Evolutionary conservation across 1,284 basidiomycete genomes (phyloP).

Genomic region (Xerocomus amazonicus): DNA sequence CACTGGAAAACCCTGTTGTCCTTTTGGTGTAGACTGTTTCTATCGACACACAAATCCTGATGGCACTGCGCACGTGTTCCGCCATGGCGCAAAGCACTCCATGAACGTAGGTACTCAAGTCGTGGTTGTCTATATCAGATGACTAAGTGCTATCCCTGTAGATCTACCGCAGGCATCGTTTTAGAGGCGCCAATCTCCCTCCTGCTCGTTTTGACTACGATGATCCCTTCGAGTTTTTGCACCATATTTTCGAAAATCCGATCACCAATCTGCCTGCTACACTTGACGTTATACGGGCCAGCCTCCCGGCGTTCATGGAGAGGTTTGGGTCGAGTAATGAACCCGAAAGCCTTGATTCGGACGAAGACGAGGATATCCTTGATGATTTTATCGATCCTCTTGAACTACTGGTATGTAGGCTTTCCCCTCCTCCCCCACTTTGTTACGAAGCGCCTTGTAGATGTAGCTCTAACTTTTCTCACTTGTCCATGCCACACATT

Average conservation of each 20-base stretch:
- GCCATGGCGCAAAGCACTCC: constrained; percentile 49
- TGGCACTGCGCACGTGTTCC: constrained; percentile 56
- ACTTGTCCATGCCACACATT: constrained; percentile 13
- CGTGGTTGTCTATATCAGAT: not conserved
- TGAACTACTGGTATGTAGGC: constrained; percentile 24
- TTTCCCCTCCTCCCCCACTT: constrained; percentile 17
- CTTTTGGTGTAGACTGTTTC: constrained; percentile 74
- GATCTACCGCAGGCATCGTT: constrained; percentile 27
- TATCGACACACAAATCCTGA: constrained; percentile 66
- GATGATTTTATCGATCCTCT: constrained; percentile 13
- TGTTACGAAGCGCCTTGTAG: constrained; percentile 29
- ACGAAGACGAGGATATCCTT: constrained; percentile 14
- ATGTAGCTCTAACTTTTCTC: constrained; percentile 32
- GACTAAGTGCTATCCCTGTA: constrained; percentile 6
- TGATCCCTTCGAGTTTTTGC: constrained; percentile 28
- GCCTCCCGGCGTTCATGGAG: constrained; percentile 30
- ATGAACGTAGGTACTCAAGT: constrained; percentile 40
- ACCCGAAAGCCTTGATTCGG: not conserved
- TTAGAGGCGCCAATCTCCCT: constrained; percentile 17
- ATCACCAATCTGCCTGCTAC: constrained; percentile 30
- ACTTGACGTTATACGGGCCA: constrained; percentile 33
- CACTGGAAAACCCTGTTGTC: constrained; percentile 51
- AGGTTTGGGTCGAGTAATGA: constrained; percentile 13
- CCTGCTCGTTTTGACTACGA: constrained; percentile 24
- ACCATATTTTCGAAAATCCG: constrained; percentile 29